phyloP scores from a whole-genome alignment of 2,329 filamentous ascomycete genomes.

The Ambrosiella xylebori region DNA sequence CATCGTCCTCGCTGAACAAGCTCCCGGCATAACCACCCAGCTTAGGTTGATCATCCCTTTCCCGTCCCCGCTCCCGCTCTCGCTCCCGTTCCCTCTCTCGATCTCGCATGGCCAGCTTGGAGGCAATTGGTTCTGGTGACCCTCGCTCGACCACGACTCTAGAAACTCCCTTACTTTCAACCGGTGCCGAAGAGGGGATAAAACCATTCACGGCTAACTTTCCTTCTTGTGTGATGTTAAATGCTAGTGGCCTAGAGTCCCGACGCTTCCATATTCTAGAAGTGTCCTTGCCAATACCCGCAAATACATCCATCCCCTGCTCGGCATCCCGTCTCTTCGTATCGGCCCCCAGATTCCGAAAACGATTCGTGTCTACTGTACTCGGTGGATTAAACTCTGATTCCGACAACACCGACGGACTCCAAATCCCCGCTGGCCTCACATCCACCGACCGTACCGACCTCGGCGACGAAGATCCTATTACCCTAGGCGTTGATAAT shows the following conservation, averaged over 20 bases:
- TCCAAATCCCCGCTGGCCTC: slow-evolving; percentile 13
- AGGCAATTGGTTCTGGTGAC: slow-evolving; percentile 4
- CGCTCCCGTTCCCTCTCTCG: not conserved
- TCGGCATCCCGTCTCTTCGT: not conserved
- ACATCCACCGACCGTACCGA: slow-evolving; percentile 11
- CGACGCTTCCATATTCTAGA: slow-evolving; percentile 6
- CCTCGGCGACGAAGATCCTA: slow-evolving; percentile 4
- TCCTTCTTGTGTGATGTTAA: slow-evolving; percentile 11
- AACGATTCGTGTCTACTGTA: slow-evolving; percentile 9
- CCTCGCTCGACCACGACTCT: slow-evolving; percentile 2
- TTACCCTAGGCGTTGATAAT: slow-evolving; percentile 1
- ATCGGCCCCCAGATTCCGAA: not conserved
- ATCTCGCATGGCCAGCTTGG: slow-evolving; percentile 4
- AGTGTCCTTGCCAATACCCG: slow-evolving; percentile 7
- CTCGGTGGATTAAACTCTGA: slow-evolving; percentile 14
- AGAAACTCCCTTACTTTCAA: not conserved
- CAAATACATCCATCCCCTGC: slow-evolving; percentile 7
- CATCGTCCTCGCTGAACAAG: slow-evolving; percentile 6
- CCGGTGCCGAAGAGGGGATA: not conserved
- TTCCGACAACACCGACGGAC: slow-evolving; percentile 14
- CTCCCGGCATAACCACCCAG: not conserved
- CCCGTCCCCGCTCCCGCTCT: not conserved
- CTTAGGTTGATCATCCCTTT: not conserved
- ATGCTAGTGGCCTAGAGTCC: slow-evolving; percentile 9
- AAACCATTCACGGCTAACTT: slow-evolving; percentile 8